phyloP scores from a whole-genome alignment of 108 stramenopile genomes.

The Skeletonema marinoi region DNA sequence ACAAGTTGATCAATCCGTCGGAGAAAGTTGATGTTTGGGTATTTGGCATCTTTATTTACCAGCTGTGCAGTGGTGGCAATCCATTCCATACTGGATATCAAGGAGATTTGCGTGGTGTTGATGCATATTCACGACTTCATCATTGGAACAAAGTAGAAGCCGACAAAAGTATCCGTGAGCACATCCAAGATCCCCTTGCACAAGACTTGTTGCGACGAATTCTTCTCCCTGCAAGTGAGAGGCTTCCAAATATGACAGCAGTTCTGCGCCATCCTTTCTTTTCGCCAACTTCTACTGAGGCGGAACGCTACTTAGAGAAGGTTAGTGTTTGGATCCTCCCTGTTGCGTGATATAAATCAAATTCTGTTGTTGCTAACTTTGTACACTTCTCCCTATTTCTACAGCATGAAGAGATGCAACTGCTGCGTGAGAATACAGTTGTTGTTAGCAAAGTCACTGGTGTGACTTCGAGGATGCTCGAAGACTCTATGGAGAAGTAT shows the following conservation, averaged over 20 bases:
- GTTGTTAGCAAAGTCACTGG: constrained; percentile 14
- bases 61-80: constrained; percentile 63
- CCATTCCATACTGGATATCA: constrained; percentile 44
- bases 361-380: background rate
- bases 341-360: background rate
- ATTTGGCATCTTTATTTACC: constrained; percentile 67
- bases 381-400: background rate
- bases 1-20: constrained; percentile 52
- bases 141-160: constrained; percentile 38
- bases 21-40: constrained; percentile 70
- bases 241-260: constrained; percentile 44
- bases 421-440: constrained; percentile 34
- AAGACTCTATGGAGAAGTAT: constrained; percentile 43
- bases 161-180: constrained; percentile 42
- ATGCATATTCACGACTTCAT: constrained; percentile 14
- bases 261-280: constrained; percentile 72
- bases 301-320: constrained; percentile 25
- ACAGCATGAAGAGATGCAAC: constrained; percentile 40
- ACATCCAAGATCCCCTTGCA: constrained; percentile 64
- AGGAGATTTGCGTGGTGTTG: constrained; percentile 30
- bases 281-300: constrained; percentile 13
- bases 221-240: constrained; percentile 48
- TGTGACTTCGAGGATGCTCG: background rate
- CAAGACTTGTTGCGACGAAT: constrained; percentile 71
- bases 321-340: constrained; percentile 4